These are phyloP conservation scores for Schizophyllum amplum DNA, from an alignment of 1,284 basidiomycete species.

Conservation along the genomic window DNA sequence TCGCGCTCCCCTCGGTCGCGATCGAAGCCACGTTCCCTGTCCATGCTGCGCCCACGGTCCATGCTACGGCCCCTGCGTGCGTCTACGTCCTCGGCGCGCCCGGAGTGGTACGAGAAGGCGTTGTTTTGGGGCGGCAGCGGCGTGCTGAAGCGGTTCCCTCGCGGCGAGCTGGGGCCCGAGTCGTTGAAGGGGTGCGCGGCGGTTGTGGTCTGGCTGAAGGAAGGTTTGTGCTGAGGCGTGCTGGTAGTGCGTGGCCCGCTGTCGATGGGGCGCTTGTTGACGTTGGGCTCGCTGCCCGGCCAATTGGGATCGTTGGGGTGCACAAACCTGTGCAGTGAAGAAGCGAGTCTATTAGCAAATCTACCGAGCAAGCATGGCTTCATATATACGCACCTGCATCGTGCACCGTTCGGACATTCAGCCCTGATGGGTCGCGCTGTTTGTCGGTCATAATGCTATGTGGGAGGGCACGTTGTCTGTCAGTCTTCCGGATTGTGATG, in stretches of 20 bases:
- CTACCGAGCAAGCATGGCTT: too few species aligned
- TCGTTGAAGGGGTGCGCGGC: too few species aligned
- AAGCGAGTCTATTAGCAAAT: constrained; percentile 4
- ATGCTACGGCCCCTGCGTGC: constrained; percentile 3
- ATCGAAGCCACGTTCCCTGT: constrained; percentile 5
- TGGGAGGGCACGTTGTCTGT: not conserved
- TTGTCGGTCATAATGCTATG: constrained; percentile 8
- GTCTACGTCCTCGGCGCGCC: constrained; percentile 17
- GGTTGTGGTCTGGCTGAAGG: constrained; percentile 7
- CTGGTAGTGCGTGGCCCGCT: not conserved
- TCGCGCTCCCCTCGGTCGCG: constrained; percentile 2
- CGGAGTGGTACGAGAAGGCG: constrained; percentile 24
- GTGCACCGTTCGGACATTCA: constrained; percentile 35
- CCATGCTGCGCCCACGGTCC: constrained; percentile 1
- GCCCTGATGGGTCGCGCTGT: constrained; percentile 30
- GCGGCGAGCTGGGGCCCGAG: not conserved
- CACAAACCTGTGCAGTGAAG: constrained; percentile 32
- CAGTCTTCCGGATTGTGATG: not conserved
- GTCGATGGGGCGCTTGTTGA: constrained; percentile 8
- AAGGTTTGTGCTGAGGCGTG: constrained; percentile 1
- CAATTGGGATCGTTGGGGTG: constrained; percentile 29
- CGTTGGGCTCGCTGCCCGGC: constrained; percentile 11
- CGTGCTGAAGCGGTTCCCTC: constrained; percentile 10
- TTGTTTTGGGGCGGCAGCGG: constrained; percentile 27
- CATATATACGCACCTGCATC: constrained; percentile 32